A percentile compares a stretch with the other conserved stretches of the same genome.
phyloP scores from a whole-genome alignment of 352 stramenopile species.

The Peronospora belbahrii region DNA sequence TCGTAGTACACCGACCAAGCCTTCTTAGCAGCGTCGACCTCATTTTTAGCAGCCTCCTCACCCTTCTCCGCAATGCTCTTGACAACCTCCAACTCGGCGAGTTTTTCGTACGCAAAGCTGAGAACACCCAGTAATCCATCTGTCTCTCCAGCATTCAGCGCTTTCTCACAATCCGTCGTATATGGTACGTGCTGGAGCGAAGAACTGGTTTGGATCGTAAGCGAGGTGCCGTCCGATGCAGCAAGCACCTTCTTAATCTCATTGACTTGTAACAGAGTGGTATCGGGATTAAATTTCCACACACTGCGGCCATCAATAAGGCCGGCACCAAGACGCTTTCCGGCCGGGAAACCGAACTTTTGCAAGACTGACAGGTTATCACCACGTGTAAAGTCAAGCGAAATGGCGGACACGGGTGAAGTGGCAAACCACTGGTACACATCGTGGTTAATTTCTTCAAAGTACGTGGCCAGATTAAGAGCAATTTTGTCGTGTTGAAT shows the following conservation, averaged over 20 bases:
- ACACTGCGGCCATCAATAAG: constrained; percentile 87
- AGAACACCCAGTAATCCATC: constrained; percentile 68
- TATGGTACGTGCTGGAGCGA: constrained; percentile 89
- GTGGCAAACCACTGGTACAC: constrained; percentile 87
- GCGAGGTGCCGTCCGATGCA: constrained; percentile 29
- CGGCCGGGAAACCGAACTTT: constrained; percentile 79
- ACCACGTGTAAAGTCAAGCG: constrained; percentile 88
- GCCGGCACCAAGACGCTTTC: constrained; percentile 83
- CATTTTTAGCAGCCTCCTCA: constrained; percentile 39
- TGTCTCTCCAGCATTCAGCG: constrained; percentile 63
- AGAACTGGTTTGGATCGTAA: constrained; percentile 84
- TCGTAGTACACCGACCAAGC: constrained; percentile 67
- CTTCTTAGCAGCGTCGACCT: constrained; percentile 55
- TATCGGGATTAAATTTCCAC: constrained; percentile 83
- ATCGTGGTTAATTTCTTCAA: constrained; percentile 83
- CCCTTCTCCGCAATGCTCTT: constrained; percentile 62
- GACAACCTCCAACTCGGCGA: constrained; percentile 79
- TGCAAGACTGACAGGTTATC: constrained; percentile 76
- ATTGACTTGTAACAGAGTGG: constrained; percentile 38
- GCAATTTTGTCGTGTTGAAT: constrained; percentile 55
- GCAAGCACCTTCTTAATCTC: constrained; percentile 60
- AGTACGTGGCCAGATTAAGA: constrained; percentile 82
- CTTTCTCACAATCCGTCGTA: constrained; percentile 67
- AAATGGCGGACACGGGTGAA: constrained; percentile 70
- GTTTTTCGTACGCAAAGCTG: constrained; percentile 88